These are phyloP conservation scores for Antarctomyces pellizariae DNA, from an alignment of 495 filamentous ascomycete species.

Conservation along the genomic window DNA sequence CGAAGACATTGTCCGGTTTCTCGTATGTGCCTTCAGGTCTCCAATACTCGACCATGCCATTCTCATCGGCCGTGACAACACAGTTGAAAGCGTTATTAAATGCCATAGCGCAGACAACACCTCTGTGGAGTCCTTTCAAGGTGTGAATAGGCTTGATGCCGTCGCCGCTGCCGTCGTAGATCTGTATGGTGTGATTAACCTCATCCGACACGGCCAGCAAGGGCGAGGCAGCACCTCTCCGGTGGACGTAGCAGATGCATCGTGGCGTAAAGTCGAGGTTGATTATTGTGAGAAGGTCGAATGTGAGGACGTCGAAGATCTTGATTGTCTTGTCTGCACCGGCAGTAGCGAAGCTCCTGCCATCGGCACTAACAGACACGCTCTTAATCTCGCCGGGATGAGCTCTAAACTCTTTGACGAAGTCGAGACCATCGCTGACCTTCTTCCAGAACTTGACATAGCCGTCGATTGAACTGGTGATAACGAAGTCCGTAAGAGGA, in stretches of 20 bases:
- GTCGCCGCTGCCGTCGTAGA: conserved; percentile 84
- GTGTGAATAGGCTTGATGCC: conserved; percentile 43
- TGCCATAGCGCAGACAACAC: conserved; percentile 55
- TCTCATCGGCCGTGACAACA: conserved; percentile 68
- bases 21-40: conserved; percentile 54
- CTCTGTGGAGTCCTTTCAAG: conserved; percentile 51
- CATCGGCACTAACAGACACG: conserved; percentile 68
- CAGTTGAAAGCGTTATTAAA: conserved; percentile 83
- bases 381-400: conserved; percentile 68
- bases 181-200: conserved; percentile 38
- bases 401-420: conserved; percentile 91
- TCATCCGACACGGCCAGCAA: conserved; percentile 78
- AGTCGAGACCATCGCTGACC: conserved; percentile 69
- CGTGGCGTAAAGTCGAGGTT: conserved; percentile 48
- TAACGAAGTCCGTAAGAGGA: conserved; percentile 76
- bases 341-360: conserved; percentile 78
- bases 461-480: conserved; percentile 80
- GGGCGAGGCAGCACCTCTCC: conserved; percentile 65
- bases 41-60: conserved; percentile 97
- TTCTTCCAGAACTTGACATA: conserved; percentile 99
- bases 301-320: conserved; percentile 90
- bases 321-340: conserved; percentile 76
- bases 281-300: conserved; percentile 70
- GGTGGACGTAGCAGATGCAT: conserved; percentile 83
- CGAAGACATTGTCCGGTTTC: conserved; percentile 79